phyloP scores from a whole-genome alignment of 2,329 filamentous ascomycete genomes.

The Trichoderma guizhouense region DNA sequence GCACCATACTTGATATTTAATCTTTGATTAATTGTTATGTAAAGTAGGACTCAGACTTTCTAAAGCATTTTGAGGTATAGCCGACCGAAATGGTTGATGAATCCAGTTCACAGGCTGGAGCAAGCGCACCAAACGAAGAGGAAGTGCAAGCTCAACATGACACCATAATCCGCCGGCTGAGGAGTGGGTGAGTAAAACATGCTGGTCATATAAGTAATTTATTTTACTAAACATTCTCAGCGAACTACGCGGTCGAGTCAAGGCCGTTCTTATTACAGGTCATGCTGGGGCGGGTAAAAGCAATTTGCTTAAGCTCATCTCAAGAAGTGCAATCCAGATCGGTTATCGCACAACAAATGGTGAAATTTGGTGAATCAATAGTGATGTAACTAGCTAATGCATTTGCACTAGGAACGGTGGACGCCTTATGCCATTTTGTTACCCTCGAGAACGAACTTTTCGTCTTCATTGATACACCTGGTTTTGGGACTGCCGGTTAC shows the following conservation, averaged over 20 bases:
- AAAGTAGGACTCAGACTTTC: background rate
- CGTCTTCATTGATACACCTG: background rate
- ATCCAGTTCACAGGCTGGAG: background rate
- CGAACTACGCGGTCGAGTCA: background rate
- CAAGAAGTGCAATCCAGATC: background rate
- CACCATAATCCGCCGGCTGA: background rate
- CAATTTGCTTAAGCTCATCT: background rate
- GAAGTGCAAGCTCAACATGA: background rate
- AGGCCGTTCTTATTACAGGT: background rate
- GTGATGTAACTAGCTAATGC: background rate
- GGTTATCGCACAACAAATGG: background rate
- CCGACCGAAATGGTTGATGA: background rate
- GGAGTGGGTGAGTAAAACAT: background rate
- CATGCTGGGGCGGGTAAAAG: background rate
- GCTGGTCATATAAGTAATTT: background rate
- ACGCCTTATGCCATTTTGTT: background rate
- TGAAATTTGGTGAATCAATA: background rate
- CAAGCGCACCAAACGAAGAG: background rate
- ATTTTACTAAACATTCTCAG: background rate
- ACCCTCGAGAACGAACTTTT: background rate
- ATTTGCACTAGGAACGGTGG: background rate
- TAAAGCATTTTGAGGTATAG: background rate
- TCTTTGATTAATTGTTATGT: background rate
- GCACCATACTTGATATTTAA: background rate
- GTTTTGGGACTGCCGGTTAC: background rate